Percentiles rank a stretch among this genome's conserved stretches.
phyloP scores from a whole-genome alignment of 352 stramenopile species.

The Lagenidium giganteum region DNA sequence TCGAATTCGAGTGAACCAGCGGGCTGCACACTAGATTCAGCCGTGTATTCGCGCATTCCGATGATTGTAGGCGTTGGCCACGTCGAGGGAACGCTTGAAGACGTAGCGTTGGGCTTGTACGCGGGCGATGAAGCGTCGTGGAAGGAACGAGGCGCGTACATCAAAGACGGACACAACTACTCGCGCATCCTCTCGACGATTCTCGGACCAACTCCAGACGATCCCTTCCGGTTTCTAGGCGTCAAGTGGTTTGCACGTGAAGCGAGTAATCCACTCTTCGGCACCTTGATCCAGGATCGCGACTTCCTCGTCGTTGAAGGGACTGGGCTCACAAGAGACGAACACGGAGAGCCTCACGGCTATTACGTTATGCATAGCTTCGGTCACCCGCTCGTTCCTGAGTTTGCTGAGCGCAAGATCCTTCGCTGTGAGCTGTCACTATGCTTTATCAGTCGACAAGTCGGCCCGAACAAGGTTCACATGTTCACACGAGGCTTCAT shows the following conservation, averaged over 20 bases:
- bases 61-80: slow-evolving; percentile 11
- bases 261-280: slow-evolving; percentile 9
- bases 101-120: slow-evolving; percentile 18
- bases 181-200: slow-evolving; percentile 24
- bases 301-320: slow-evolving; percentile 45
- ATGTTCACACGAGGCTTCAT: slow-evolving; percentile 42
- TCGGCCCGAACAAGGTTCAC: too few species aligned
- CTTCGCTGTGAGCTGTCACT: slow-evolving; percentile 38
- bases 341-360: slow-evolving; percentile 25
- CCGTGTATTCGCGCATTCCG: slow-evolving; percentile 11
- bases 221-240: slow-evolving; percentile 38
- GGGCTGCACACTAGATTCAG: too few species aligned
- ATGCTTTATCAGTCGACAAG: slow-evolving; percentile 42
- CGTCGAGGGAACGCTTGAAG: slow-evolving; percentile 16
- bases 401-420: slow-evolving; percentile 36
- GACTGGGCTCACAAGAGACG: slow-evolving; percentile 27
- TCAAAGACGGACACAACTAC: slow-evolving; percentile 23
- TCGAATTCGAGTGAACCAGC: too few species aligned
- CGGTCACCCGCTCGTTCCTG: slow-evolving; percentile 21
- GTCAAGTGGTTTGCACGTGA: slow-evolving; percentile 39
- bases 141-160: slow-evolving; percentile 18
- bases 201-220: slow-evolving; percentile 11
- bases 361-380: slow-evolving; percentile 59
- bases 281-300: slow-evolving; percentile 31
- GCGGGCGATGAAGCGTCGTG: slow-evolving; percentile 18